Evolutionary conservation across 441 rosid genomes (phyloP), one percentile per base, ranked within the genome.

Genomic region (Omphalea diandra): DNA sequence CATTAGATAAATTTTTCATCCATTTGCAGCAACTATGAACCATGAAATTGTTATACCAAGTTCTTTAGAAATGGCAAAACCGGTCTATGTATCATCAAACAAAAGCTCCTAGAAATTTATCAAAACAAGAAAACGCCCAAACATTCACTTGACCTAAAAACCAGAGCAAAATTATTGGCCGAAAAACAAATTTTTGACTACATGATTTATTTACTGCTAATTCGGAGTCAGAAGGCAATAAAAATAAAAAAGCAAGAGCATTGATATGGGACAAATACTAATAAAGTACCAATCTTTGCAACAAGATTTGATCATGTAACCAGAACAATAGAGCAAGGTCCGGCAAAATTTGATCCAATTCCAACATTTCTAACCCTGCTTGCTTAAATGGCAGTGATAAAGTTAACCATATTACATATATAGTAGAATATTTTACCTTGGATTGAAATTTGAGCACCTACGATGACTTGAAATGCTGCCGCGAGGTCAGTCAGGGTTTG

Each of bases 401-500:
- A 29, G 36, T 7, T 27, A 55, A 27, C 0, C 17, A 14, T 55
- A 62, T n/a, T n/a, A n/a, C n/a, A n/a, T 0, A 47, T n/a, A 12
- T 2, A 8, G 40, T 53, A 24, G 65, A 4, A 61, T 5, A 41
- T 1, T 26, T 62, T 26, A 62, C 66, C 66, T 15, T 41, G 32
- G 27, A 36, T 29, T 31, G 20, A 32, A 65, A 32, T 3, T 27
- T 11, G 5, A 46, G 7, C 18, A 59, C n/a, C n/a, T n/a, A n/a
- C 24, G n/a, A 1, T 38, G 12, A n/a, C 38, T 46, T 9, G 41
- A 46, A 64, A 47, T 47, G 43, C 18, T 27, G 43, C 5, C 5
- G 40, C 15, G 26, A 32, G 14, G 9, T 47, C 68, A 47, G 56
- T 59, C 47, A 65, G 68, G 56, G 40, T 65, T 47, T 62, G 29